Evolutionary conservation across 2,329 filamentous ascomycete genomes (phyloP).

Genomic region (Tympanopsis confertula): DNA sequence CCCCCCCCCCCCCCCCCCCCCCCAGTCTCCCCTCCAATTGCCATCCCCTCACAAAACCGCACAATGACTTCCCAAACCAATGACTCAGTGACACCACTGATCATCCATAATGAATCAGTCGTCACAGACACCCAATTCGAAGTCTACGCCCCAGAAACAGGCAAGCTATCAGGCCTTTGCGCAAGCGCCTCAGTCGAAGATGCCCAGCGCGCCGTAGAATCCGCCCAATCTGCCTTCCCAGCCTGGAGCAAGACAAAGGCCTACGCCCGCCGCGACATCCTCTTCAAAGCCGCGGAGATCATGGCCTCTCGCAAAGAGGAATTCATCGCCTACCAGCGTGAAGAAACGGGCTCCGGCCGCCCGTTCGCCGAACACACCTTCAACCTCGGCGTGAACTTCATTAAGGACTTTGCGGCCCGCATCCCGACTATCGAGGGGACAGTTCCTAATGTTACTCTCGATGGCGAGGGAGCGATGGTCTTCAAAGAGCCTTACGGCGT

Average conservation of each 20-base stretch:
- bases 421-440: conserved; percentile 19
- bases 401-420: conserved; percentile 29
- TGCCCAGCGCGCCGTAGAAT: conserved; percentile 36
- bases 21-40: background rate
- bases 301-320: conserved; percentile 48
- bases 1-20: no score
- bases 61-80: background rate
- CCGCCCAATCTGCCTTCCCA: conserved; percentile 56
- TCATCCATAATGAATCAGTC: conserved; percentile 31
- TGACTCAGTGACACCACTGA: conserved; percentile 21
- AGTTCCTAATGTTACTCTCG: conserved; percentile 22
- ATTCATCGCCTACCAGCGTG: conserved; percentile 42
- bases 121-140: conserved; percentile 34
- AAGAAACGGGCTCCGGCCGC: conserved; percentile 28
- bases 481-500: conserved; percentile 71
- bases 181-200: conserved; percentile 42
- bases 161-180: conserved; percentile 38
- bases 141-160: conserved; percentile 43
- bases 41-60: background rate
- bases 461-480: conserved; percentile 49
- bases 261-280: conserved; percentile 51
- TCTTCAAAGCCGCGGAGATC: conserved; percentile 57
- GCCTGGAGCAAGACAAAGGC: conserved; percentile 57
- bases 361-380: conserved; percentile 31
- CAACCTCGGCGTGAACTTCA: conserved; percentile 17